Evolutionary conservation across 176 grass and related monocot species (phyloP), one percentile per base, ranked within the genome.

Genomic region (Rhynchospora tenuis): DNA sequence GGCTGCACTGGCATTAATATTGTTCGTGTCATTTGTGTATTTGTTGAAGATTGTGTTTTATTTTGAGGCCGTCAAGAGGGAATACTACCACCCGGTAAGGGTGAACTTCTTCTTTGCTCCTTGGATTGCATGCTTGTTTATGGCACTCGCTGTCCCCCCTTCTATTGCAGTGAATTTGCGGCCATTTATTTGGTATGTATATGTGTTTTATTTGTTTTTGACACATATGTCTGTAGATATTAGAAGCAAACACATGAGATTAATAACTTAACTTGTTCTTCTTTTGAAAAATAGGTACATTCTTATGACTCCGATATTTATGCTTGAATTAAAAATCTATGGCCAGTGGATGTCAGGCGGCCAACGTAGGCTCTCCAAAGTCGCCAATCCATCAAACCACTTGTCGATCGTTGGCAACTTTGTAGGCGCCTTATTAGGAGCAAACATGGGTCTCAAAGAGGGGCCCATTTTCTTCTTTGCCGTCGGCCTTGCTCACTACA

Each of bases 101-200:
- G 91, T 85, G 79, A 98, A 98, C 87, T 98, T 98, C 89, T 98
- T 98, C 91, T 98, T 98, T 74, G 96, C 96, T 17, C 96, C 96
- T 0, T 95, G 92, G 96, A 91, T 98, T 64, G 86, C 93, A 4
- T 91, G 89, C 83, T 87, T 95, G 15, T 98, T 95, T 75, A 85
- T 99, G 16, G 87, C 75, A 5, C 81, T 85, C 20, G 93, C 88
- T 28, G 86, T 86, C 56, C 96, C 96, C 42, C 73, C 76, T 62
- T 86, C 50, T 7, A 62, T 86, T 10, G 56, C 83, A 0, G 47
- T 80, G 43, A 67, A 83, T 7, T 51, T 72, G 11, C 62, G 15
- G 11, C 14, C 84, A 24, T 38, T 48, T 56, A 17, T 90, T 59
- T 90, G 88, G 88, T 89, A 65, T 11, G 27, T 58, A 24, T 24